Percentiles rank a stretch among this genome's conserved stretches.
phyloP scores from a whole-genome alignment of 345 rosid genomes.

The Camelina neglecta region DNA sequence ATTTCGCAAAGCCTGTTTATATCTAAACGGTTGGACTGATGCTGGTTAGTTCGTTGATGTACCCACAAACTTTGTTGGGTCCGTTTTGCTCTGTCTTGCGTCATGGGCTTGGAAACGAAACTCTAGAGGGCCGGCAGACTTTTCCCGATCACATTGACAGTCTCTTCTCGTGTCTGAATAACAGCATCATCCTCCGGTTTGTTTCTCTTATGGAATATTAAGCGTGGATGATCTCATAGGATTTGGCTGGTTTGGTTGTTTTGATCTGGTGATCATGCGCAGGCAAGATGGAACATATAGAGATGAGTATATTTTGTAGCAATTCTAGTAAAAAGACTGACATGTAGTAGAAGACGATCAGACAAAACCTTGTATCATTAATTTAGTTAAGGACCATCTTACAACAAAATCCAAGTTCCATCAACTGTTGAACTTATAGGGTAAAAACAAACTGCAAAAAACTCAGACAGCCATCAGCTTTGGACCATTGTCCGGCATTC shows the following conservation, averaged over 20 bases:
- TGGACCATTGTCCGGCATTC: conserved; percentile 93
- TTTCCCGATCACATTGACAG: too few relatives aligned
- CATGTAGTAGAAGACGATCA: not conserved
- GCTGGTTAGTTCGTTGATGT: too few relatives aligned
- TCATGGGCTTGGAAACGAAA: too few relatives aligned
- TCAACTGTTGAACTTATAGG: not conserved
- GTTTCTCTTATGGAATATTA: not conserved
- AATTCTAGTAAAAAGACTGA: too few relatives aligned
- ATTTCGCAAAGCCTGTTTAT: too few relatives aligned
- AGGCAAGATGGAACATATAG: not conserved
- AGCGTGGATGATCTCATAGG: not conserved
- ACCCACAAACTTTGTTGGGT: too few relatives aligned
- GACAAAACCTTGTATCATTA: not conserved
- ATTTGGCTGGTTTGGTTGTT: not conserved
- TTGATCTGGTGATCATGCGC: not conserved
- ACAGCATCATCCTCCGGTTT: too few relatives aligned
- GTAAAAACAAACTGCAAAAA: not conserved
- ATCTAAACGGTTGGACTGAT: too few relatives aligned
- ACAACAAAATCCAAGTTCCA: conserved; percentile 26
- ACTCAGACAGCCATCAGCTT: conserved; percentile 52
- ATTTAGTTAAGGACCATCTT: conserved; percentile 11
- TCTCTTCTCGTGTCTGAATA: too few relatives aligned
- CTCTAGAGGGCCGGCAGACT: too few relatives aligned
- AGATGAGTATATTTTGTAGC: not conserved
- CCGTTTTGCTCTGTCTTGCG: too few relatives aligned